These are phyloP conservation scores for Aspergillus pseudoterreus DNA, from an alignment of 2,329 filamentous ascomycete genomes.

Conservation along the genomic window DNA sequence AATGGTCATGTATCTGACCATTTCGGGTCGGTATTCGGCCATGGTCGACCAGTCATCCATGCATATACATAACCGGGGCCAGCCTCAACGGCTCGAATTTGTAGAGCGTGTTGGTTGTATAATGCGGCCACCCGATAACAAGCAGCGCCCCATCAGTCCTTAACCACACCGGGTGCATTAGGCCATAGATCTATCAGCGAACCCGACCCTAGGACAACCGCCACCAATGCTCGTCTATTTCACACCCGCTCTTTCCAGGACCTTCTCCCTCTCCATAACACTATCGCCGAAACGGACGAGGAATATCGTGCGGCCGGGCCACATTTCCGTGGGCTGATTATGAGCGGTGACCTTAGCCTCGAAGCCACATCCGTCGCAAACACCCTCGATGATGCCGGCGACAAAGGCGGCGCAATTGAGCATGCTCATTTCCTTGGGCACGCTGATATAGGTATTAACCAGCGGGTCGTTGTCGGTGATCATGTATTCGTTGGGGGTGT, in stretches of 20 bases:
- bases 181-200: too few species aligned
- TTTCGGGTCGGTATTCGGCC: constrained; percentile 1
- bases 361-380: constrained; percentile 90
- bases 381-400: constrained; percentile 90
- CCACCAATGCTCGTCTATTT: constrained; percentile 29
- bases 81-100: neutral
- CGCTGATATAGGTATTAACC: constrained; percentile 88
- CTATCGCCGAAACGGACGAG: constrained; percentile 88
- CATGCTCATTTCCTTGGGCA: constrained; percentile 93
- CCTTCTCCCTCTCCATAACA: constrained; percentile 86
- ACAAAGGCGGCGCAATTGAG: constrained; percentile 95
- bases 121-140: neutral
- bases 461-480: constrained; percentile 97
- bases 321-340: constrained; percentile 72
- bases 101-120: neutral
- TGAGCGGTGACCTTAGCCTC: constrained; percentile 87
- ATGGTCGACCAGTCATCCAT: constrained; percentile 1
- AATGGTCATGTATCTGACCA: neutral
- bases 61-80: constrained; percentile 1
- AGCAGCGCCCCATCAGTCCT: neutral
- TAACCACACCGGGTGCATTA: too few species aligned
- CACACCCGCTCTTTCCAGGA: constrained; percentile 61
- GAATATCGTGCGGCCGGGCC: constrained; percentile 95
- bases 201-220: too few species aligned
- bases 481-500: constrained; percentile 95